Evolutionary conservation across 192 early-diverging fungal species (phyloP).

Genomic region (Borealophlyctis nickersoniae): DNA sequence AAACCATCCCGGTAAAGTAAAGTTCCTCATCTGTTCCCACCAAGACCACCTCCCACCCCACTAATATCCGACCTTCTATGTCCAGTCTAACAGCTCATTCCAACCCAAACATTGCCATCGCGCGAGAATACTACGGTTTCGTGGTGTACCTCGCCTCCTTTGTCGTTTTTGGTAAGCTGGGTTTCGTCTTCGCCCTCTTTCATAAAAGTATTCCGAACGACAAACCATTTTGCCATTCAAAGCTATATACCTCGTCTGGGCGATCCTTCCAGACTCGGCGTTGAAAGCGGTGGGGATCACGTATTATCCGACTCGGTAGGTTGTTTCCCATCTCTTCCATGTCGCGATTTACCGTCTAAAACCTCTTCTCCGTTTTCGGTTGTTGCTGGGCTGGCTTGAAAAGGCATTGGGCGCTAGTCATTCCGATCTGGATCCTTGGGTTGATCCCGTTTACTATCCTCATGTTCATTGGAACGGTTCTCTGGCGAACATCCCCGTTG

Average conservation of each 20-base stretch:
- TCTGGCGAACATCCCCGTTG: conserved; percentile 74
- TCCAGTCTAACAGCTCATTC: too few species aligned
- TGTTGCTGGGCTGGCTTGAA: conserved; percentile 76
- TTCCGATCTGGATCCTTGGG: conserved; percentile 76
- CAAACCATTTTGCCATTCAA: too few species aligned
- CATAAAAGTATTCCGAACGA: too few species aligned
- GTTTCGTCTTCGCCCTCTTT: background rate
- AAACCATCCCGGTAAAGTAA: too few species aligned
- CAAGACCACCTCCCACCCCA: too few species aligned
- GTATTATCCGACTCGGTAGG: conserved; percentile 78
- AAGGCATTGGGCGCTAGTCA: conserved; percentile 77
- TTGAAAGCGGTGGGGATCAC: conserved; percentile 70
- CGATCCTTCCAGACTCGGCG: conserved; percentile 74
- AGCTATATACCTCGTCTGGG: conserved; percentile 74
- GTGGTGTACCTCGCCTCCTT: conserved; percentile 78
- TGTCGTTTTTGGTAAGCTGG: conserved; percentile 56
- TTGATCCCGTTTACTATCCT: conserved; percentile 71
- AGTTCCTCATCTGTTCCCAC: too few species aligned
- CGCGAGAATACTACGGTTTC: conserved; percentile 81
- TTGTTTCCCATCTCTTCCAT: conserved; percentile 2
- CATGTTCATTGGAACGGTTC: conserved; percentile 72
- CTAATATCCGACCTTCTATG: too few species aligned
- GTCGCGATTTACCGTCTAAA: background rate
- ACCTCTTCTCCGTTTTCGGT: conserved; percentile 43
- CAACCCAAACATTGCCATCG: background rate